A percentile compares a stretch with the other conserved stretches of the same genome.
phyloP scores from a whole-genome alignment of 768 basidiomycete genomes.

The Suillus cothurnatus region DNA sequence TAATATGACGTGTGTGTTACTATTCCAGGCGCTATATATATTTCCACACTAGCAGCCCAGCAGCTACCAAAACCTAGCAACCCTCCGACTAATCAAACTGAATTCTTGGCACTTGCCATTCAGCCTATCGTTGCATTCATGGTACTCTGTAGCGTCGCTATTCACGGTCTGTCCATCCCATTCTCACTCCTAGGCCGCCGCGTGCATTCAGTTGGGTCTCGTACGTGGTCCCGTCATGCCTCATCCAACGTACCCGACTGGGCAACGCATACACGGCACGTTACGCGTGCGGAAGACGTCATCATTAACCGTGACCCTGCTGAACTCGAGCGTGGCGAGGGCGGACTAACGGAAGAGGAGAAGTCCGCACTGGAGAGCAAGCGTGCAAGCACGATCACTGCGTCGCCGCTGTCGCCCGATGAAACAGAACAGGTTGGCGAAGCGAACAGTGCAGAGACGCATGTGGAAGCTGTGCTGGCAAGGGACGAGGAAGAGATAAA shows the following conservation, averaged over 20 bases:
- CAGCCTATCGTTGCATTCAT: conserved; percentile 95
- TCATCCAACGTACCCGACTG: conserved; percentile 68
- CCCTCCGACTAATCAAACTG: conserved; percentile 57
- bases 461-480: conserved; percentile 13
- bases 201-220: conserved; percentile 76
- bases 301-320: conserved; percentile 81
- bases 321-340: conserved; percentile 53
- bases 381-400: conserved; percentile 18
- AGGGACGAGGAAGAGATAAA: conserved; percentile 24
- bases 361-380: conserved; percentile 30
- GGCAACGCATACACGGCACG: conserved; percentile 74
- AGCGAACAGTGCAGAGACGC: conserved; percentile 7
- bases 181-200: conserved; percentile 90
- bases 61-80: conserved; percentile 50
- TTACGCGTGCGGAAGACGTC: conserved; percentile 73
- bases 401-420: conserved; percentile 10
- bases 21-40: conserved; percentile 82
- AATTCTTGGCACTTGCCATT: conserved; percentile 71
- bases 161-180: conserved; percentile 91
- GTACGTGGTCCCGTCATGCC: conserved; percentile 87
- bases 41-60: conserved; percentile 77
- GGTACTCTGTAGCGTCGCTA: conserved; percentile 87
- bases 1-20: conserved; percentile 10
- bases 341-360: conserved; percentile 30
- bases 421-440: conserved; percentile 15